Evolutionary conservation across 2,329 filamentous ascomycete species (phyloP), one percentile per base, ranked within the genome.

Genomic region (Colletotrichum melonis): DNA sequence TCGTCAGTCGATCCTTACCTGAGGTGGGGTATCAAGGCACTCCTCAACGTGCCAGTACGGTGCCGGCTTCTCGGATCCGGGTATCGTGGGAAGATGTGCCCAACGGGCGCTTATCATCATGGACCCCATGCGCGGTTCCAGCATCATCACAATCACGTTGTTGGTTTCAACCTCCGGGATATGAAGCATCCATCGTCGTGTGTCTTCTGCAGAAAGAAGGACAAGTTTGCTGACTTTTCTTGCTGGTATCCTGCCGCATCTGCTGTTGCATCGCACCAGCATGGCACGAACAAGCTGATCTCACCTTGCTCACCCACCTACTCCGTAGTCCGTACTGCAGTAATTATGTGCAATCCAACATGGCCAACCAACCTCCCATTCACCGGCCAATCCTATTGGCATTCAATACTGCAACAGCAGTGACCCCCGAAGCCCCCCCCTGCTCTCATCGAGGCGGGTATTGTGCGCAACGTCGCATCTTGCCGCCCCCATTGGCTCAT

Each of bases 381-480:
- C 42, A n/a, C 42, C 42, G 42, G 8, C 42, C 42, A 49, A 55
- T 65, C 32, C 49, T 22, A 38, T 56, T 55, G 49, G 32, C 22
- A 28, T 22, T n/a, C 26, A 28, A 19, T 42, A 42, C 14, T 42
- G 38, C 11, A 28, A 28, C 22, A 24, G 52, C 22, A 42, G 38
- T 42, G 14, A 19, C 42, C 55, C 46, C 55, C 63, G 30, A 67
- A 60, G 12, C 52, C 26, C 26, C 42, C 42, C n/a, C 70, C 52
- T 64, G 55, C 46, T 49, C 30, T 69, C 71, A 14, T 60, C 22
- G 62, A 63, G 67, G 71, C 68, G 72, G 72, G 72, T 74, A 74
- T 58, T 74, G 72, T 72, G 72, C 72, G 58, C 57, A 71, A 60
- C 55, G 56, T 72, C 28, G 72, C 69, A 38, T 58, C 54, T 63